Evolutionary conservation across 305 asterid genomes (phyloP).

Genomic region (Fraxinus nigra): DNA sequence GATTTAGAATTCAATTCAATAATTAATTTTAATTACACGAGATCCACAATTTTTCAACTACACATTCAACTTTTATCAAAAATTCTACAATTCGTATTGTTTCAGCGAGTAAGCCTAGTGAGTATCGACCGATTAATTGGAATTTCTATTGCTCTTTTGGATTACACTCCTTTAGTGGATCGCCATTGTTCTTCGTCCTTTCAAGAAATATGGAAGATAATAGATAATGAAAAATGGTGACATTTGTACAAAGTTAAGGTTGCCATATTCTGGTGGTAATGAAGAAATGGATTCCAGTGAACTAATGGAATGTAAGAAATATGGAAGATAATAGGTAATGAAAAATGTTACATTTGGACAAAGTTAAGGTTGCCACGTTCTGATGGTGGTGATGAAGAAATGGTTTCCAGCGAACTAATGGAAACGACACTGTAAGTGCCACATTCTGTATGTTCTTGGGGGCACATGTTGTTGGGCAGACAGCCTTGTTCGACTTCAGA

Average conservation of each 20-base stretch:
- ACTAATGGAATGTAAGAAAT: too few species aligned
- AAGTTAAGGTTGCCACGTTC: background rate
- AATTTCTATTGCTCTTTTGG: background rate
- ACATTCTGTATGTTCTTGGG: background rate
- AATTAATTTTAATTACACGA: too few species aligned
- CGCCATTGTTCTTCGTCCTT: background rate
- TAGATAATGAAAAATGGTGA: background rate
- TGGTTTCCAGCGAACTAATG: background rate
- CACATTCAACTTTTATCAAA: too few species aligned
- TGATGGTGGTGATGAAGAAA: background rate
- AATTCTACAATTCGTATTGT: too few species aligned
- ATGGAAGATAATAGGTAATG: background rate
- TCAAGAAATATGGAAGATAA: background rate
- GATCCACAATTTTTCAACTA: too few species aligned
- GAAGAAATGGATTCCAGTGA: background rate
- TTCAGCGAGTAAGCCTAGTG: background rate
- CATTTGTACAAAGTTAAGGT: background rate
- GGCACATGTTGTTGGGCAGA: background rate
- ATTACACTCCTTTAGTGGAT: too few species aligned
- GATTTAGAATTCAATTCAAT: too few species aligned
- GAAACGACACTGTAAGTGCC: too few species aligned
- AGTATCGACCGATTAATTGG: background rate
- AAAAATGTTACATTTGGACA: background rate
- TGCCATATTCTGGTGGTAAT: background rate
- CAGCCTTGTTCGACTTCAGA: background rate